Conservation (phyloP, 208 protist genomes). For the Phytomonas francai region DNA sequence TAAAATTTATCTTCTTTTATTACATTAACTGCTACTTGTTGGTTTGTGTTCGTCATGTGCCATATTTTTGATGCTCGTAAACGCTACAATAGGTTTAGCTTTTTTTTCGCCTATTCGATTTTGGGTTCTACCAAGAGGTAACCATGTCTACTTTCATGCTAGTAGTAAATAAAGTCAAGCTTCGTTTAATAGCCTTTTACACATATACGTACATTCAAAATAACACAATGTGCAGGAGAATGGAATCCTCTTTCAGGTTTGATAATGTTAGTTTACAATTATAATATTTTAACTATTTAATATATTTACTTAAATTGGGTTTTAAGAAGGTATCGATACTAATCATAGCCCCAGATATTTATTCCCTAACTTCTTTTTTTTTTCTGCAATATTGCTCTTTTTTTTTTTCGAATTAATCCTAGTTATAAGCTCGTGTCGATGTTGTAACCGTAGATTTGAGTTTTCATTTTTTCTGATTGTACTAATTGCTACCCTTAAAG, state of each 20-base stretch:
- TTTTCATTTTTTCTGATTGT: too few relatives aligned
- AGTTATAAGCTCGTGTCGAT: too few relatives aligned
- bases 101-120: neutral
- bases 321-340: constrained; percentile 1
- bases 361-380: neutral
- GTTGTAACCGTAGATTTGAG: too few relatives aligned
- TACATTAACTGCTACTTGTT: too few relatives aligned
- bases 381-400: neutral
- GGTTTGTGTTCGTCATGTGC: too few relatives aligned
- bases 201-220: neutral
- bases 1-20: too few relatives aligned
- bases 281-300: constrained; percentile 3
- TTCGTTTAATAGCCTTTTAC: neutral
- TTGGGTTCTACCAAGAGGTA: neutral
- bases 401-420: neutral
- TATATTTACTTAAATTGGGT: constrained; percentile 7
- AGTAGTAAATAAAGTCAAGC: neutral
- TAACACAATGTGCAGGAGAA: neutral
- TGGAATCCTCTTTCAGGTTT: constrained; percentile 2
- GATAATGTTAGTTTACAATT: constrained; percentile 1
- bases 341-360: neutral
- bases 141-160: neutral
- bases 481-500: too few relatives aligned
- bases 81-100: neutral
- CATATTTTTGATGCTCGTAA: too few relatives aligned